Evolutionary conservation across 2,329 filamentous ascomycete species (phyloP), one percentile per base, ranked within the genome.

Genomic region (Botrytis paeoniae): DNA sequence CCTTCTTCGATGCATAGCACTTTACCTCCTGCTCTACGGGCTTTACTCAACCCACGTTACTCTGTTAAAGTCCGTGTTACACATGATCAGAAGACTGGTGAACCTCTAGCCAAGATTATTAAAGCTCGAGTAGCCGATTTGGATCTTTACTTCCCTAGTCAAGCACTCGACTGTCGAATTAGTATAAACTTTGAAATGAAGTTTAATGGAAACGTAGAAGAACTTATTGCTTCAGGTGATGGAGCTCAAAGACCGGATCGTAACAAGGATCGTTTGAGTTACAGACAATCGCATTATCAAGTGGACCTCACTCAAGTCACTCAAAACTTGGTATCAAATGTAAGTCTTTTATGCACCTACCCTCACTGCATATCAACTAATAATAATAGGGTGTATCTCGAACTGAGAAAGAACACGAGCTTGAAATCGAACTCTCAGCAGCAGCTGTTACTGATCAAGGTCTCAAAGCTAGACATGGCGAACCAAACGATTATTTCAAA

Each of bases 111-210:
- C 74, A 94, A 93, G 81, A 98, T 99, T 78, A 90, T 99, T 82
- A 99, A 99, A 84, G 90, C 91, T 39, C 90, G 94, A n/a, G 86
- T 98, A 22, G 91, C 89, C 39, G 94, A 99, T 81, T 84, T 98
- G n/a, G 92, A 97, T 78, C 87, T 99, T 29, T 91, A 92, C 82
- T 92, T 94, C 77, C 95, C 96, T 0, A 85, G 85, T 68, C 88
- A 88, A 14, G 89, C 89, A 4, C 93, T 98, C 79, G 96, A 99
- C 82, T 97, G 94, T 83, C 93, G 96, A 18, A 91, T 99, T 77
- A 97, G 94, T 78, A 90, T 99, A 80, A 98, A 97, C 80, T 87
- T 99, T 3, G 97, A 99, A 88, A 94, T 97, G 88, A 88, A 91
- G 71, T 97, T 91, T 85, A 87, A 94, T 5, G 93, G 94, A 37